Conservation (phyloP, 805 yeast genomes). For the Debaryomyces hansenii region DNA sequence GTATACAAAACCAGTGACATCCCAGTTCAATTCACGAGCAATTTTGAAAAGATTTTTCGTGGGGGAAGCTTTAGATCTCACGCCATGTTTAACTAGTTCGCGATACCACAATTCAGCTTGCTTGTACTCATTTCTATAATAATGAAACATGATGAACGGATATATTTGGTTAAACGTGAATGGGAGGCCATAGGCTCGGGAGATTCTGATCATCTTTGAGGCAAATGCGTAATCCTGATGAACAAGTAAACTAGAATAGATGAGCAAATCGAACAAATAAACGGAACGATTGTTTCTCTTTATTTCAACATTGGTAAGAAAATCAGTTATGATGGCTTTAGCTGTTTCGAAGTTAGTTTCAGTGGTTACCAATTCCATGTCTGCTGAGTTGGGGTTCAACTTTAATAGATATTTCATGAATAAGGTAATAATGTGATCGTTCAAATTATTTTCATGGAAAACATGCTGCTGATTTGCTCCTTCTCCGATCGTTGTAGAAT, state of each 20-base stretch:
- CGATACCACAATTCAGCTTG: conserved; percentile 40
- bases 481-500: neutral
- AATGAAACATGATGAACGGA: conserved; percentile 40
- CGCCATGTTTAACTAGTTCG: conserved; percentile 30
- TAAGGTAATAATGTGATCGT: conserved; percentile 18
- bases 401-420: conserved; percentile 27
- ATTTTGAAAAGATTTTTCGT: conserved; percentile 30
- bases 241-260: conserved; percentile 26
- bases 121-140: conserved; percentile 25
- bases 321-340: conserved; percentile 24
- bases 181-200: conserved; percentile 27
- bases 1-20: conserved; percentile 32
- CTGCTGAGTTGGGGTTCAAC: conserved; percentile 13
- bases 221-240: conserved; percentile 38
- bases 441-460: conserved; percentile 12
- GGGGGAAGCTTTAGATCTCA: conserved; percentile 25
- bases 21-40: conserved; percentile 38
- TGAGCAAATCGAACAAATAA: conserved; percentile 29
- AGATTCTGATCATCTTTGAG: conserved; percentile 23
- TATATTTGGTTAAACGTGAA: conserved; percentile 38
- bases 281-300: conserved; percentile 16
- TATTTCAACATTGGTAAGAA: conserved; percentile 14
- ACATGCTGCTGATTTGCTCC: conserved; percentile 2
- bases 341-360: conserved; percentile 22
- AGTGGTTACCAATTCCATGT: conserved; percentile 15